These are phyloP conservation scores for Suillus hirtellus DNA, from an alignment of 768 basidiomycete species.

Conservation along the genomic window DNA sequence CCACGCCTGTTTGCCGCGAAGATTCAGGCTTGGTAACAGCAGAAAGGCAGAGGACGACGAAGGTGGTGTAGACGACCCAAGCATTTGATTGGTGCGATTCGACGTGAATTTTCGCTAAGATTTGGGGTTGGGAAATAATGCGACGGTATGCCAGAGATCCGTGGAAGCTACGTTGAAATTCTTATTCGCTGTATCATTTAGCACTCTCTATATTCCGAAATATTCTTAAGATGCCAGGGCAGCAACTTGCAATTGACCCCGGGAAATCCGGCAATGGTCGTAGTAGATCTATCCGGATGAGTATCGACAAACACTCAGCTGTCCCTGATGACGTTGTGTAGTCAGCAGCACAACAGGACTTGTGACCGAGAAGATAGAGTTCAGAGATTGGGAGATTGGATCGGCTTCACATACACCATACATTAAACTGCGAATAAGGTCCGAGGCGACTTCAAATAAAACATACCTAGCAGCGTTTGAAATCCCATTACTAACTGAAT, in stretches of 20 bases:
- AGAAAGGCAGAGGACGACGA: constrained; percentile 24
- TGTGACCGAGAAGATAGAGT: constrained; percentile 3
- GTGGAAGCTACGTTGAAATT: constrained; percentile 6
- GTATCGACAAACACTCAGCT: neutral
- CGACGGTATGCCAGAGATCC: constrained; percentile 3
- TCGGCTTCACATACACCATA: constrained; percentile 7
- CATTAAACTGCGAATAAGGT: constrained; percentile 7
- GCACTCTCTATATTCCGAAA: constrained; percentile 4
- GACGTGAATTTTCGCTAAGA: constrained; percentile 1
- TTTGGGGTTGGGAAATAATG: constrained; percentile 10
- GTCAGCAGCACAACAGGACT: neutral
- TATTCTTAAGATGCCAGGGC: constrained; percentile 5
- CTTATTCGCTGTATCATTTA: constrained; percentile 4
- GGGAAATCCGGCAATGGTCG: neutral
- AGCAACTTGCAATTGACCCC: neutral
- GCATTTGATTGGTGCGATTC: constrained; percentile 10
- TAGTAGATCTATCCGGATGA: constrained; percentile 4
- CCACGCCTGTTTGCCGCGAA: constrained; percentile 14
- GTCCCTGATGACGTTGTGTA: constrained; percentile 5
- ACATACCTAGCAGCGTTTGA: constrained; percentile 4
- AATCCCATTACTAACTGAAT: neutral
- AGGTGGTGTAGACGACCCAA: constrained; percentile 11
- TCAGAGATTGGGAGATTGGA: constrained; percentile 5
- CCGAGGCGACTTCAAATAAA: constrained; percentile 2
- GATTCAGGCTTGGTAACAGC: constrained; percentile 26